Percentiles rank a stretch among this genome's conserved stretches.
Evolutionary conservation across 2,329 filamentous ascomycete genomes (phyloP).

Genomic region (Fusarium miscanthi): DNA sequence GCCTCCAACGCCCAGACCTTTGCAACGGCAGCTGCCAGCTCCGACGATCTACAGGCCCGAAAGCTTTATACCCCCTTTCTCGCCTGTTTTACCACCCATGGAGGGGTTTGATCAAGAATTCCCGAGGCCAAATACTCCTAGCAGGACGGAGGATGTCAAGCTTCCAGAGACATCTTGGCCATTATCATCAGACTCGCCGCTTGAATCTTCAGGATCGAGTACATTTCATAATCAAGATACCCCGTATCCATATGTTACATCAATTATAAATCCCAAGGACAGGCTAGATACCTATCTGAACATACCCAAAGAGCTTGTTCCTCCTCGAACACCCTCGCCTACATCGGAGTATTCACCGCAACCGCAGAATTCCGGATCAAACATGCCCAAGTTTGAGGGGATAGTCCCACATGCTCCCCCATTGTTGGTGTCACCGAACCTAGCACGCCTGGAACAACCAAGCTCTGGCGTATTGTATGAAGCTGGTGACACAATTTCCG

Average conservation of each 20-base stretch:
- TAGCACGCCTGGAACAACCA: slow-evolving; percentile 14
- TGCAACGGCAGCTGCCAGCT: slow-evolving; percentile 6
- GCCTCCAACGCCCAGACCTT: slow-evolving; percentile 16
- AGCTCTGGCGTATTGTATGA: slow-evolving; percentile 16
- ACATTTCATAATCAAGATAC: slow-evolving; percentile 19
- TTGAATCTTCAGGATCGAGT: slow-evolving; percentile 23
- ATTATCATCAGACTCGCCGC: slow-evolving; percentile 21
- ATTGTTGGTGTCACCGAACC: slow-evolving; percentile 21
- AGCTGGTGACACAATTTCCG: neutral
- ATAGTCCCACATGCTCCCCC: slow-evolving; percentile 9
- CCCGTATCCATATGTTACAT: neutral
- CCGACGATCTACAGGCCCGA: slow-evolving; percentile 14
- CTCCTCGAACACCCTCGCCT: slow-evolving; percentile 24
- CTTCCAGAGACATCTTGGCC: slow-evolving; percentile 16
- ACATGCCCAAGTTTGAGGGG: slow-evolving; percentile 17
- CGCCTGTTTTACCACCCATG: neutral
- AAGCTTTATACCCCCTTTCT: slow-evolving; percentile 17
- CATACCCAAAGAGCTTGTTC: slow-evolving; percentile 10
- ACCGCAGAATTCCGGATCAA: neutral
- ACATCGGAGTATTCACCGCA: slow-evolving; percentile 10
- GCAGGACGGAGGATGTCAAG: neutral
- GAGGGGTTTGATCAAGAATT: neutral
- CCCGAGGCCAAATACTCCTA: neutral
- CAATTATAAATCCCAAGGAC: neutral
- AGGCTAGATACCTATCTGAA: neutral